These are phyloP conservation scores for Phytopythium litorale DNA, from an alignment of 352 stramenopile species.

Conservation along the genomic window DNA sequence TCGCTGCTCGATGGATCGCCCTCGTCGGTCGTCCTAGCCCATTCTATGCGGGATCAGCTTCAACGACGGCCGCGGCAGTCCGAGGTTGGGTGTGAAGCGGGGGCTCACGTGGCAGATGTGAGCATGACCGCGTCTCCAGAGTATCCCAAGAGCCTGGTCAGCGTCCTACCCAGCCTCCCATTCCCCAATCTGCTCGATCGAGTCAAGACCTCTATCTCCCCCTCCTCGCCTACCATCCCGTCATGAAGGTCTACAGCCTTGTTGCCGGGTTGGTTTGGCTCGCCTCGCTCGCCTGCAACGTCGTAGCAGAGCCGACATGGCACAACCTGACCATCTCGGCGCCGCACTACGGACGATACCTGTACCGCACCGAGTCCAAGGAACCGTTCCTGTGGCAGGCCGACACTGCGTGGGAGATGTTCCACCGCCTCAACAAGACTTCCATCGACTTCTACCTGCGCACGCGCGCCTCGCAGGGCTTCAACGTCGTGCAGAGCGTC, in stretches of 20 bases:
- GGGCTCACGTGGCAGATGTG: no score
- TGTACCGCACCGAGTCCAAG: slow-evolving; percentile 11
- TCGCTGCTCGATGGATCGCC: not conserved
- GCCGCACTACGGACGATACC: slow-evolving; percentile 12
- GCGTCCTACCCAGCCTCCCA: not conserved
- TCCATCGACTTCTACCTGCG: slow-evolving; percentile 26
- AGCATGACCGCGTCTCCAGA: no score
- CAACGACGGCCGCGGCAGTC: not conserved
- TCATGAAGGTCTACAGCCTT: not conserved
- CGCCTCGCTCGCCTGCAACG: not conserved
- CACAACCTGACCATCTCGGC: slow-evolving; percentile 18
- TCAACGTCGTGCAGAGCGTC: slow-evolving; percentile 23
- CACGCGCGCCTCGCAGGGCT: slow-evolving; percentile 19
- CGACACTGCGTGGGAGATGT: slow-evolving; percentile 21
- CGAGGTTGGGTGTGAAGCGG: not conserved
- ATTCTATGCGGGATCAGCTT: not conserved
- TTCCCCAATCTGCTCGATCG: not conserved
- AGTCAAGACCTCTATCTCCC: not conserved
- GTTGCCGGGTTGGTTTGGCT: not conserved
- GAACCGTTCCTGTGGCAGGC: slow-evolving; percentile 23
- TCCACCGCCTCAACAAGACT: slow-evolving; percentile 23
- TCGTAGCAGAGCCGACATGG: slow-evolving; percentile 10
- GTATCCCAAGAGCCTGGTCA: no score
- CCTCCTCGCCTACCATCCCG: not conserved
- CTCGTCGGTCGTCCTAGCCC: not conserved